Percentiles rank a stretch among this genome's conserved stretches.
Evolutionary conservation across 176 grass and related monocot genomes (phyloP).

Genomic region (Oryza officinalis): DNA sequence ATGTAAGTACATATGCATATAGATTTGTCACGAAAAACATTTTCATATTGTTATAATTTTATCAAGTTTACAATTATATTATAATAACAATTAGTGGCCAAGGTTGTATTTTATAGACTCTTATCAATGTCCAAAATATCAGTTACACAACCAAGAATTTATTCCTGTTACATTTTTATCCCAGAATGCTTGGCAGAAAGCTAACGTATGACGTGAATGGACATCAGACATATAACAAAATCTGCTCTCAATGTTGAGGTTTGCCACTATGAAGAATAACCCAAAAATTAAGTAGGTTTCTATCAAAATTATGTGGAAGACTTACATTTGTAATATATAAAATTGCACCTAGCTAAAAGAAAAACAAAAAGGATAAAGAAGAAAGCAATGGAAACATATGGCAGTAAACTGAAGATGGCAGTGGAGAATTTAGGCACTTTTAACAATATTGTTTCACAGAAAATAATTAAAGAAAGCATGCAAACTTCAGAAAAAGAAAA

Average conservation of each 20-base stretch:
- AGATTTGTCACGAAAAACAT: not conserved
- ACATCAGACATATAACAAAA: conserved; percentile 17
- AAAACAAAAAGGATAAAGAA: not conserved
- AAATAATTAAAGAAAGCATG: conserved; percentile 10
- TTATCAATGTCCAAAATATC: not conserved
- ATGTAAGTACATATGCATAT: not conserved
- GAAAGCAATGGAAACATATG: not conserved
- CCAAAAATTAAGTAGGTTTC: not conserved
- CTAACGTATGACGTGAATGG: not conserved
- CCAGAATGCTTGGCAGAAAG: conserved; percentile 1
- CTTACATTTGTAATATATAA: not conserved
- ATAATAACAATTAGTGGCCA: not conserved
- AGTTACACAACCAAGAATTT: not conserved
- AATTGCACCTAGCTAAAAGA: not conserved
- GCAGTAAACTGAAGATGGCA: not conserved
- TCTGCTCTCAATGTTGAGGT: conserved; percentile 15
- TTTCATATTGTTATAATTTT: not conserved
- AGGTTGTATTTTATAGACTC: not conserved
- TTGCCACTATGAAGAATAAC: conserved; percentile 4
- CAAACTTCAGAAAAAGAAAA: not conserved
- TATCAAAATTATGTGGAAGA: not conserved
- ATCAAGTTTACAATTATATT: not conserved
- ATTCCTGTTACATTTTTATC: not conserved
- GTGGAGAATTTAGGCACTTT: not conserved
- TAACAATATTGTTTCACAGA: conserved; percentile 4